These are phyloP conservation scores for Dactylellina haptotyla DNA, from an alignment of 2,329 filamentous ascomycete species.

Conservation along the genomic window DNA sequence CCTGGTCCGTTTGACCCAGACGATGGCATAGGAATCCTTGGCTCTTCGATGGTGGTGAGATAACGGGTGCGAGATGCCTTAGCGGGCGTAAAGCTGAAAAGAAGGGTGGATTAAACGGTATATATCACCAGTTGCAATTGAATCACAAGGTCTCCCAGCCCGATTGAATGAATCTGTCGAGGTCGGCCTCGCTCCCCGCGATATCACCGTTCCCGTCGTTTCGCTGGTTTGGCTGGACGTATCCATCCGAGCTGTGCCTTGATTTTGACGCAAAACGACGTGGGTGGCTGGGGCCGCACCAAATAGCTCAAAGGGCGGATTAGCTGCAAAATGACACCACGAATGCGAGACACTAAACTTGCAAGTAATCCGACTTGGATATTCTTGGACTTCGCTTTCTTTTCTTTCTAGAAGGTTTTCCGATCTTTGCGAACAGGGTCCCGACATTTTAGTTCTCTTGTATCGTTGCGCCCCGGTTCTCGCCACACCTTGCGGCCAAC, in stretches of 20 bases:
- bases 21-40: too few species aligned
- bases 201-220: neutral
- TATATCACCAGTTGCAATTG: neutral
- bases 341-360: too few species aligned
- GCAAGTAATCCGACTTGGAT: neutral
- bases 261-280: slow-evolving; percentile 41
- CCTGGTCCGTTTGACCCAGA: too few species aligned
- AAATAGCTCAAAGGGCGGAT: neutral
- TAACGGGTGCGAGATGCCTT: too few species aligned
- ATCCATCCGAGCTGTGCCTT: too few species aligned
- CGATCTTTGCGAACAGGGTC: slow-evolving; percentile 1
- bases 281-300: slow-evolving; percentile 34
- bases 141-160: neutral
- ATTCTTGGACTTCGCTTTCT: too few species aligned
- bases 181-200: neutral
- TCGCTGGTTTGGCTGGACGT: neutral
- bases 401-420: slow-evolving; percentile 34
- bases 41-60: too few species aligned
- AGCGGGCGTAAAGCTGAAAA: neutral
- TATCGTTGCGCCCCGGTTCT: neutral
- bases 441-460: too few species aligned
- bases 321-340: slow-evolving; percentile 41
- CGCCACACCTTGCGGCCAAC: slow-evolving; percentile 3
- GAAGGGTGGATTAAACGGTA: neutral
- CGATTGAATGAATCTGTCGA: neutral